Percentiles rank a stretch among this genome's conserved stretches.
Evolutionary conservation across 495 filamentous ascomycete genomes (phyloP).

Genomic region (Aspergillus olivimuriae): DNA sequence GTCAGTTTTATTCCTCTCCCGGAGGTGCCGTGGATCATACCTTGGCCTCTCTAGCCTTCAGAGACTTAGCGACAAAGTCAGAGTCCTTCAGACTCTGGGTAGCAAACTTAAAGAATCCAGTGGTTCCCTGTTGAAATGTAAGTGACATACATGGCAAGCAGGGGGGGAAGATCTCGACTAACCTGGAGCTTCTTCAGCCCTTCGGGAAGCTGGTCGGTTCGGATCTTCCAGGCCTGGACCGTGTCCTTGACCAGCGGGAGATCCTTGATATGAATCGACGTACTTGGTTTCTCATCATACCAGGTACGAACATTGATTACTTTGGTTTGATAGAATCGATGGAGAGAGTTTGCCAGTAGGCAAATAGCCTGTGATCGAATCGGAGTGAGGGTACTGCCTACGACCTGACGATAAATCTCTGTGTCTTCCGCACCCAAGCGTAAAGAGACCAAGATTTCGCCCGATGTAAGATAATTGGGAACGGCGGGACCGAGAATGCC

Average conservation of each 20-base stretch:
- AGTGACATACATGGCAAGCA: background rate
- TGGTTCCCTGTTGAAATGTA: conserved; percentile 12
- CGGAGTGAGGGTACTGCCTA: conserved; percentile 62
- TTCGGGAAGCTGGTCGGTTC: conserved; percentile 41
- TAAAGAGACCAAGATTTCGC: conserved; percentile 65
- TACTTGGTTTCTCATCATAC: conserved; percentile 68
- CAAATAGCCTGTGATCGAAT: conserved; percentile 69
- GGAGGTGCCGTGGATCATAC: conserved; percentile 18
- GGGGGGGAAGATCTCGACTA: too few species aligned
- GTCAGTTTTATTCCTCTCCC: background rate
- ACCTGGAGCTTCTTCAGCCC: conserved; percentile 35
- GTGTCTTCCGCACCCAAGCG: conserved; percentile 78
- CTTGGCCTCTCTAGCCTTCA: conserved; percentile 32
- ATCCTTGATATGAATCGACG: conserved; percentile 59
- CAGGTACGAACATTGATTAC: conserved; percentile 72
- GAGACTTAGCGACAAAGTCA: conserved; percentile 62
- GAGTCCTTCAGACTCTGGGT: conserved; percentile 52
- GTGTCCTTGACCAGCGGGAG: conserved; percentile 52
- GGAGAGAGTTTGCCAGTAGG: conserved; percentile 67
- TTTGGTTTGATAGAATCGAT: conserved; percentile 73
- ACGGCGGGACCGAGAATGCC: conserved; percentile 75
- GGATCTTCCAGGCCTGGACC: conserved; percentile 70
- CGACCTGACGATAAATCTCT: conserved; percentile 71
- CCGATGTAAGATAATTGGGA: conserved; percentile 71
- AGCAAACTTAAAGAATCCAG: conserved; percentile 40